Percentiles rank a stretch among this genome's conserved stretches.
phyloP scores from a whole-genome alignment of 2,329 filamentous ascomycete genomes.

The Zelopaecilomyces penicillatus region DNA sequence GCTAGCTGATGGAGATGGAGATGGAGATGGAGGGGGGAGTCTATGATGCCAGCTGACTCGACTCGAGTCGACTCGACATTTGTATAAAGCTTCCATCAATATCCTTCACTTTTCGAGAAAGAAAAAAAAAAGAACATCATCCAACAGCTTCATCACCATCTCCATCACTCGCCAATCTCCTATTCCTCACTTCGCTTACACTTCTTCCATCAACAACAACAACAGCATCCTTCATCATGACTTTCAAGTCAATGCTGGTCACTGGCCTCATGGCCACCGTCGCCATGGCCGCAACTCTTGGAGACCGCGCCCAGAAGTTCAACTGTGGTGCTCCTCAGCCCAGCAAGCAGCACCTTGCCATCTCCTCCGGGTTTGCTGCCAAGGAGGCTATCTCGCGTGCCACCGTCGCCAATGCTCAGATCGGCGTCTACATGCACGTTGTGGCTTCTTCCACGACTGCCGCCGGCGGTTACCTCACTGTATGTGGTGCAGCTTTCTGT shows the following conservation, averaged over 20 bases:
- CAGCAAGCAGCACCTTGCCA: conserved; percentile 10
- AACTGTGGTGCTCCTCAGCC: conserved; percentile 13
- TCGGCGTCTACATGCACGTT: conserved; percentile 30
- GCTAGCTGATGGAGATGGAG: too few relatives aligned
- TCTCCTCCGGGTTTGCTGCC: conserved; percentile 12
- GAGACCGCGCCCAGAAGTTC: neutral
- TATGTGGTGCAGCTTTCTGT: conserved; percentile 13
- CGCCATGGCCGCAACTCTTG: conserved; percentile 3
- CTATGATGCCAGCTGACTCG: too few relatives aligned
- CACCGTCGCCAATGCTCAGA: conserved; percentile 18
- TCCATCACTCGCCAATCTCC: neutral
- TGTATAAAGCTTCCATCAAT: too few relatives aligned
- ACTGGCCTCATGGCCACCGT: conserved; percentile 13
- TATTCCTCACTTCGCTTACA: neutral
- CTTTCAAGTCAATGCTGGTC: conserved; percentile 10
- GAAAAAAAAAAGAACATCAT: too few relatives aligned
- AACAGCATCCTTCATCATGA: conserved; percentile 5
- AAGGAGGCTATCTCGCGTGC: conserved; percentile 10
- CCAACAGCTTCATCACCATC: neutral
- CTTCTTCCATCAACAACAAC: neutral
- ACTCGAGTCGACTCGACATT: too few relatives aligned
- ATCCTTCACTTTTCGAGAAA: too few relatives aligned
- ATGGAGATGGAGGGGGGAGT: too few relatives aligned
- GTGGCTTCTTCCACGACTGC: conserved; percentile 22
- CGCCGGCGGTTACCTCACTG: conserved; percentile 26